Percentiles rank a stretch among this genome's conserved stretches.
phyloP scores from a whole-genome alignment of 805 yeast genomes.

The Sugiyamaella mastotermitis region DNA sequence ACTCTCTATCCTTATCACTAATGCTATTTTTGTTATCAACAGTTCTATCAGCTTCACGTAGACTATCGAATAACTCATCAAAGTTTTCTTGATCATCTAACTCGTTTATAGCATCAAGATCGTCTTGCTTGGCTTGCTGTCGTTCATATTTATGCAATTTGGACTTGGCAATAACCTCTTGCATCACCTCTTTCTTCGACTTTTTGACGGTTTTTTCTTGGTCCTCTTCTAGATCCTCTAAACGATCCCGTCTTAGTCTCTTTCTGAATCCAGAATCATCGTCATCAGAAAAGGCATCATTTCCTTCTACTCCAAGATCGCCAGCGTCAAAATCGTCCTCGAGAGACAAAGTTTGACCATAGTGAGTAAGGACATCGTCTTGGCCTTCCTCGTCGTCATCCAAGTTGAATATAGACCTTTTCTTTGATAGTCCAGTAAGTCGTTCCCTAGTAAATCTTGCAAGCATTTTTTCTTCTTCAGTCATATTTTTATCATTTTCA shows the following conservation, averaged over 20 bases:
- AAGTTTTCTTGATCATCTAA: constrained; percentile 32
- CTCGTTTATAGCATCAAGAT: constrained; percentile 30
- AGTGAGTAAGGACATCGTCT: constrained; percentile 60
- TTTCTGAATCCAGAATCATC: constrained; percentile 18
- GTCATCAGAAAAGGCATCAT: constrained; percentile 31
- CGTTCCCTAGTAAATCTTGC: constrained; percentile 89
- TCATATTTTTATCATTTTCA: constrained; percentile 62
- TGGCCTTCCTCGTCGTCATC: constrained; percentile 60
- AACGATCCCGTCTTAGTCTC: constrained; percentile 7
- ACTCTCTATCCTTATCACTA: constrained; percentile 24
- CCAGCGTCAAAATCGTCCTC: constrained; percentile 52
- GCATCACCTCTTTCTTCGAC: constrained; percentile 38
- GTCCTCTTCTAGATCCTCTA: constrained; percentile 25
- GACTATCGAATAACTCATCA: constrained; percentile 28
- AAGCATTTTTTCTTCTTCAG: constrained; percentile 91
- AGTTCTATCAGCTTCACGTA: constrained; percentile 15
- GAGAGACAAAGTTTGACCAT: constrained; percentile 60
- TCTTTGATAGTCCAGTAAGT: constrained; percentile 22
- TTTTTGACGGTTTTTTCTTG: constrained; percentile 37
- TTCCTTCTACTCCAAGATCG: constrained; percentile 35
- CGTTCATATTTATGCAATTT: constrained; percentile 37
- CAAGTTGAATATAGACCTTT: constrained; percentile 59
- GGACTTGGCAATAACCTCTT: constrained; percentile 39
- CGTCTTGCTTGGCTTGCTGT: constrained; percentile 34
- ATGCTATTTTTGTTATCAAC: constrained; percentile 4